Evolutionary conservation across 169 alveolate species (phyloP), one percentile per base, ranked within the genome.

Genomic region (Theileria equi): DNA sequence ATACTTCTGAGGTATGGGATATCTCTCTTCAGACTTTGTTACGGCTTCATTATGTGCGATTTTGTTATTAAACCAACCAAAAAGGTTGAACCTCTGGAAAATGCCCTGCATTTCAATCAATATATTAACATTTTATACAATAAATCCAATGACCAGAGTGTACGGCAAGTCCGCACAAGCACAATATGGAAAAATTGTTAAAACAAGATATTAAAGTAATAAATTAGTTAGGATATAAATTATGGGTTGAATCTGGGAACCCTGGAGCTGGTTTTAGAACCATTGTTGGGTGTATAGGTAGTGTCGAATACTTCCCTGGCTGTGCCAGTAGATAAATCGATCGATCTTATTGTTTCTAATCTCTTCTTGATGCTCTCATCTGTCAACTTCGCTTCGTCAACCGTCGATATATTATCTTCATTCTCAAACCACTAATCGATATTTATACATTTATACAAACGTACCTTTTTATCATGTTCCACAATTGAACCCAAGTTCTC

Each of bases 1-100:
- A 36, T 81, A 86, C 57, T 86, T 81, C 57, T 80, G 72, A 17
- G 92, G 92, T 16, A 64, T 72, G 8, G 92, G 92, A 31, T 86
- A 86, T 21, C 79, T 81, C 52, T 69, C 85, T 63, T 80, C 87
- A 26, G 67, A 69, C 0, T 5, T 0, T 34, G 40, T 47, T 41
- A 44, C 17, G 5, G 3, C 43, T n/a, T 17, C 26, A 17, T 28
- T 49, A 44, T 3, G 4, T 4, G 5, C 53, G n/a, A n/a, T n/a
- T n/a, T n/a, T n/a, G n/a, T n/a, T n/a, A n/a, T n/a, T n/a, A n/a
- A n/a, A n/a, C n/a, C n/a, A n/a, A n/a, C n/a, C n/a, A n/a, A n/a
- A n/a, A n/a, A n/a, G n/a, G n/a, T n/a, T n/a, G n/a, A n/a, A n/a
- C n/a, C n/a, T n/a, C n/a, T n/a, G n/a, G n/a, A n/a, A n/a, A n/a